A percentile compares a stretch with the other conserved stretches of the same genome.
Conservation (phyloP, 73 alveolate genomes). For the Durusdinium trenchii region DNA sequence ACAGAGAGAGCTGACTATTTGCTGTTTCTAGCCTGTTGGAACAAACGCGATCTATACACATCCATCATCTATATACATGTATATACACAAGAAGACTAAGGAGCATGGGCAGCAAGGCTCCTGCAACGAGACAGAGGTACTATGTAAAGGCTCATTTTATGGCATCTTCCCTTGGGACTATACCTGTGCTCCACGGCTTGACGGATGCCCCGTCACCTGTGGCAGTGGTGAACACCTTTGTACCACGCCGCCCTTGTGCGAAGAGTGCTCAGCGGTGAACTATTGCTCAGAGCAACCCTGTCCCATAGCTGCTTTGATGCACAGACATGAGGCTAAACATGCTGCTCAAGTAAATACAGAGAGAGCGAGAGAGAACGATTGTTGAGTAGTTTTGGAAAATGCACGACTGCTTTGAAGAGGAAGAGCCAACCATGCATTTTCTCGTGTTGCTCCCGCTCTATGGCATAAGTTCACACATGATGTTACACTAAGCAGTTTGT, state of each 20-base stretch:
- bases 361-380: background rate
- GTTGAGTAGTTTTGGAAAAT: too few species aligned
- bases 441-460: background rate
- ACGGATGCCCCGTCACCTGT: conserved; percentile 80
- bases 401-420: too few species aligned
- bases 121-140: conserved; percentile 14
- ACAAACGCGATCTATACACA: too few species aligned
- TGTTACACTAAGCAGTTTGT: too few species aligned
- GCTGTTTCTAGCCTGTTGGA: too few species aligned
- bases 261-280: conserved; percentile 71
- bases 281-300: conserved; percentile 87
- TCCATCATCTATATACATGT: too few species aligned
- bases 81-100: background rate
- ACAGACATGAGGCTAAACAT: background rate
- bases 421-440: background rate
- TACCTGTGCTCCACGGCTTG: background rate
- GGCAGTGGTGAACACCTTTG: conserved; percentile 59
- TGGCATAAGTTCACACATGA: too few species aligned
- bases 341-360: background rate
- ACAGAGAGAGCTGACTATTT: too few species aligned
- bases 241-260: conserved; percentile 68
- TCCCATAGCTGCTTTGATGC: conserved; percentile 38
- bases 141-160: conserved; percentile 33
- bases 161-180: conserved; percentile 53
- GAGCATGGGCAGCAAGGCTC: background rate